Conservation (phyloP, 805 yeast species). For the Yarrowia keelungensis region DNA sequence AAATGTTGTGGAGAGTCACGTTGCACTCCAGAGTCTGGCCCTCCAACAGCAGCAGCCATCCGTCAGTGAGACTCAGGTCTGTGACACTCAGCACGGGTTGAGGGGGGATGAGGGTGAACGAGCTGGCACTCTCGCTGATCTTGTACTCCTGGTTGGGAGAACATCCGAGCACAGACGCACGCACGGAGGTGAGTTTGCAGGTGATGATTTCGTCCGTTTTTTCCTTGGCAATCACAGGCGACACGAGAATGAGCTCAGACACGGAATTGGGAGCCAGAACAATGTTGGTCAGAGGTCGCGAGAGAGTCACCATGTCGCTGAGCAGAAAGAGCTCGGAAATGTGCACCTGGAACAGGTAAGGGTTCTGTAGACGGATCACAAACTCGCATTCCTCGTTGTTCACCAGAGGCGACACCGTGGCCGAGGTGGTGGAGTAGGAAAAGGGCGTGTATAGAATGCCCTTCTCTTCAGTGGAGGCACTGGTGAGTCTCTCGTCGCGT, state of each 20-base stretch:
- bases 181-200: slow-evolving; percentile 55
- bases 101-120: slow-evolving; percentile 51
- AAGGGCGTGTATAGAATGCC: slow-evolving; percentile 42
- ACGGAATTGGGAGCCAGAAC: slow-evolving; percentile 46
- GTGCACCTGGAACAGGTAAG: slow-evolving; percentile 75
- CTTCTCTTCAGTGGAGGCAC: slow-evolving; percentile 29
- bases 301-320: slow-evolving; percentile 43
- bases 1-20: slow-evolving; percentile 60
- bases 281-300: slow-evolving; percentile 43
- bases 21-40: slow-evolving; percentile 68
- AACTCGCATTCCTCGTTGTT: slow-evolving; percentile 71
- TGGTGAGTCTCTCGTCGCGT: slow-evolving; percentile 1
- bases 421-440: slow-evolving; percentile 7
- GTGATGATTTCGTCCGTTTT: slow-evolving; percentile 56
- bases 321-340: slow-evolving; percentile 52
- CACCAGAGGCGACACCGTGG: slow-evolving; percentile 49
- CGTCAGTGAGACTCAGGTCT: slow-evolving; percentile 62
- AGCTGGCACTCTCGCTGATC: not conserved
- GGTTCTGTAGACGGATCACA: slow-evolving; percentile 70
- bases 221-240: slow-evolving; percentile 57
- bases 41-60: slow-evolving; percentile 77
- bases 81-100: slow-evolving; percentile 70
- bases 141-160: slow-evolving; percentile 6
- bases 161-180: slow-evolving; percentile 39
- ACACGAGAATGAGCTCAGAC: slow-evolving; percentile 44